Conservation (phyloP, 306 rosid genomes). For the Hippophae gyantsensis region DNA sequence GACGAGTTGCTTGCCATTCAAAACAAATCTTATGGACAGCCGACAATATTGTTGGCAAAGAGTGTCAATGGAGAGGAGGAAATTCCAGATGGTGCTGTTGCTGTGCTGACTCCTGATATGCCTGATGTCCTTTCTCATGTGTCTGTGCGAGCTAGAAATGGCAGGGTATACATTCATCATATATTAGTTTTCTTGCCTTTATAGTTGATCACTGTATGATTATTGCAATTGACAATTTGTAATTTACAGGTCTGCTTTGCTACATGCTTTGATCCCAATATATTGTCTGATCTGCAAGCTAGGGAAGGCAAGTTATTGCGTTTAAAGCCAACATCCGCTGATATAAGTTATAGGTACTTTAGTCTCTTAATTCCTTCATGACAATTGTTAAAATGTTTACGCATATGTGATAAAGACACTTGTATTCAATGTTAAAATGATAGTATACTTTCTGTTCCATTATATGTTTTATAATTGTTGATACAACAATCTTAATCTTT, state of each 20-base stretch:
- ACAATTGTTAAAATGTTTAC: no score
- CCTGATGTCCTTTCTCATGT: conserved; percentile 33
- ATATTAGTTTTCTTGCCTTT: background rate
- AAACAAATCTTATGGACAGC: conserved; percentile 66
- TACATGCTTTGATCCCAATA: conserved; percentile 27
- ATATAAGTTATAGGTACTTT: conserved; percentile 24
- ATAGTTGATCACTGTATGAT: background rate
- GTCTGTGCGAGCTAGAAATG: conserved; percentile 31
- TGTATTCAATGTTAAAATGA: no score
- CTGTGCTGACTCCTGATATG: conserved; percentile 29
- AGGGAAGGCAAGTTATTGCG: conserved; percentile 29
- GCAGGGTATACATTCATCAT: conserved; percentile 16
- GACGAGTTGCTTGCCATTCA: conserved; percentile 91
- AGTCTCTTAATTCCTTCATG: no score
- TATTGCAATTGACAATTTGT: conserved; percentile 5
- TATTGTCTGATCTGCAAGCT: conserved; percentile 18
- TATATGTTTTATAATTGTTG: conserved; percentile 8
- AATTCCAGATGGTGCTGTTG: conserved; percentile 30
- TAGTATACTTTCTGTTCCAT: background rate
- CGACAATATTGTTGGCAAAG: conserved; percentile 23
- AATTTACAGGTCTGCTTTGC: conserved; percentile 33
- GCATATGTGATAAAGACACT: no score
- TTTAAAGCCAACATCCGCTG: conserved; percentile 17
- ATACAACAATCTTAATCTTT: conserved; percentile 7
- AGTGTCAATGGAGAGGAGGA: conserved; percentile 29